A percentile compares a stretch with the other conserved stretches of the same genome.
phyloP scores from a whole-genome alignment of 1,139 yeast species.

The Blastobotrys ciferrii region DNA sequence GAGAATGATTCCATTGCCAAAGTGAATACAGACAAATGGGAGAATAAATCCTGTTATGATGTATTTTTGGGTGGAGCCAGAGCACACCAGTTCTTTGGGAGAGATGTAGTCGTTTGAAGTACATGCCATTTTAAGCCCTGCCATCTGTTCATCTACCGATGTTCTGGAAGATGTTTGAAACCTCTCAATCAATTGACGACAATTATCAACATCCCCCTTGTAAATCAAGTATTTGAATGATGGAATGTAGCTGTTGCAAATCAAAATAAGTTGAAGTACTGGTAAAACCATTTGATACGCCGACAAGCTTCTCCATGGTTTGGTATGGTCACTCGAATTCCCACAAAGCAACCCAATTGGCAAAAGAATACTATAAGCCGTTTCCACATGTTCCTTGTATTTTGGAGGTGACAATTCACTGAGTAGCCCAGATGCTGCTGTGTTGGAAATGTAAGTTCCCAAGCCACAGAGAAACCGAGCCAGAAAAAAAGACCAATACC shows the following conservation, averaged over 20 bases:
- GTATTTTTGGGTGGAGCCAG: not conserved
- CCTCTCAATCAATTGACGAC: not conserved
- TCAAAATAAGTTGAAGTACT: conserved; percentile 1
- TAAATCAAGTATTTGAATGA: not conserved
- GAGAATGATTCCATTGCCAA: conserved; percentile 12
- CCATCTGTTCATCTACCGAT: not conserved
- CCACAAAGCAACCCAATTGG: conserved; percentile 11
- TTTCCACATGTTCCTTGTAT: not conserved
- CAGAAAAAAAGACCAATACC: conserved; percentile 8
- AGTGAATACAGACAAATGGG: conserved; percentile 13
- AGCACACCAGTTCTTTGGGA: not conserved
- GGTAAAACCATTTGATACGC: conserved; percentile 11
- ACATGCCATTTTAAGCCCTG: not conserved
- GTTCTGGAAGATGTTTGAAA: too few relatives aligned
- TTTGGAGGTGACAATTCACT: conserved; percentile 3
- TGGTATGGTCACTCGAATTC: conserved; percentile 1
- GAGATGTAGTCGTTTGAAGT: not conserved
- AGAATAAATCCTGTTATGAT: not conserved
- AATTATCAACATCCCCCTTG: not conserved
- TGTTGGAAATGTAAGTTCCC: conserved; percentile 5
- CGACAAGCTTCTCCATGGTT: conserved; percentile 11
- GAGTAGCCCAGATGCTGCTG: not conserved
- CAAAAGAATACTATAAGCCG: conserved; percentile 2
- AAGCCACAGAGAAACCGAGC: conserved; percentile 11
- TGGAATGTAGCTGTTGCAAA: not conserved